Base-by-base conservation (phyloP, 2,329 filamentous ascomycete genomes). In the Akanthomyces muscarius region DNA sequence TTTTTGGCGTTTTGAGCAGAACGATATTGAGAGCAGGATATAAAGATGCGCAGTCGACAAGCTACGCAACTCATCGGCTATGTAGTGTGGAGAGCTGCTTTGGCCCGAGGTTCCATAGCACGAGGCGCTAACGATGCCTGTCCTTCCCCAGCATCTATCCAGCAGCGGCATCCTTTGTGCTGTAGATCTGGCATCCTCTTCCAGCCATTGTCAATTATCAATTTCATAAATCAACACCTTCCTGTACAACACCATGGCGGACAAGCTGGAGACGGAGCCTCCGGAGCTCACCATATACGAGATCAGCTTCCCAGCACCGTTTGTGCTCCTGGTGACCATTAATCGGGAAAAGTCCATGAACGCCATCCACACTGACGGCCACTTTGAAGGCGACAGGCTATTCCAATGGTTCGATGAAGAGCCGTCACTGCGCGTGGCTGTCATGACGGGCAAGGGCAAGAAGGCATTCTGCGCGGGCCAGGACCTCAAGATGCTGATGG, bases 381-480 rank as follows among this genome's bases (percentile, higher is more conserved):
- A 81, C 69, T 78, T 74, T 70, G 82, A 83, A 66, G 77, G 80
- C 68, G 77, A 80, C 41, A 68, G 72, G 4, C 71, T 85, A 0
- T 81, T 82, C 67, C 76, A 77, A 47, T 84, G 82, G 82, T 83
- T 83, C 67, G 83, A 85, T 68, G 70, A 71, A 7, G 80, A 83
- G 68, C 78, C 80, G 0, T 74, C 72, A 13, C 73, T 83, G 14
- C 76, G 76, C 4, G 79, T 81, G 16, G 79, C 78, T 42, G 75
- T 83, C 42, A 71, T 83, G 44, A 85, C 83, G 0, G 83, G 83
- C 42, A 77, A 75, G 0, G 83, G 83, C 36, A 74, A 77, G 64
- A 76, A 77, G 66, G 79, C 82, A 0, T 85, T 86, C 70, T 85
- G 80, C 60, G 81, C 81, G 0, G 83, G 83, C 0, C 81, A 82